Conservation (phyloP, 2,329 filamentous ascomycete genomes). For the Aureobasidium musti region DNA sequence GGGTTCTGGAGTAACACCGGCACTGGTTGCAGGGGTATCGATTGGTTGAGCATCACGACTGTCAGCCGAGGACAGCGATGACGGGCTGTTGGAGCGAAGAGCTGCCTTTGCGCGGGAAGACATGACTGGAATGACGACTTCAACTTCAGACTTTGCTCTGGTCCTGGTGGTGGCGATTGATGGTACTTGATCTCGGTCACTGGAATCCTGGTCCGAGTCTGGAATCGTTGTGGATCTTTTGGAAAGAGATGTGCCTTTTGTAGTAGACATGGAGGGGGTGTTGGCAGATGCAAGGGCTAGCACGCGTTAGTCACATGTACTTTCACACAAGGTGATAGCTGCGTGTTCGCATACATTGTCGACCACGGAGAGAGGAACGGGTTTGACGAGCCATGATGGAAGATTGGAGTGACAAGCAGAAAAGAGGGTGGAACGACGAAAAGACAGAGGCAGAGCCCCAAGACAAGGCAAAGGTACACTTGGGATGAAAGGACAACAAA, state of each 20-base stretch:
- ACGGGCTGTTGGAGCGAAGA: conserved; percentile 26
- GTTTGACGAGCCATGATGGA: conserved; percentile 22
- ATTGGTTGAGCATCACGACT: conserved; percentile 51
- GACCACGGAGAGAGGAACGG: conserved; percentile 22
- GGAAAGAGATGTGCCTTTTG: not conserved
- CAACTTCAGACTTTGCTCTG: conserved; percentile 18
- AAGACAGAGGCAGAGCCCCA: conserved; percentile 1
- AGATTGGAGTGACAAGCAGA: not conserved
- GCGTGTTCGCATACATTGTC: conserved; percentile 11
- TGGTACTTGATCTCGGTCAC: conserved; percentile 7
- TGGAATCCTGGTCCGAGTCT: conserved; percentile 18
- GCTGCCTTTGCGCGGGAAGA: conserved; percentile 11
- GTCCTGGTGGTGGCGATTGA: not conserved
- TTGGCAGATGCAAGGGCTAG: conserved; percentile 8
- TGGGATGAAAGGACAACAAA: conserved; percentile 9
- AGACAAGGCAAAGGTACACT: not conserved
- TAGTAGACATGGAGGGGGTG: conserved; percentile 3
- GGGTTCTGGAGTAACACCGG: conserved; percentile 56
- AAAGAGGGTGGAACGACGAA: not conserved
- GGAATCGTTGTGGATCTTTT: conserved; percentile 12
- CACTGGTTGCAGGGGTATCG: conserved; percentile 65
- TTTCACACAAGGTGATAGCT: not conserved
- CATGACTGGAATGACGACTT: conserved; percentile 28
- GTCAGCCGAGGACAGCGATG: conserved; percentile 41
- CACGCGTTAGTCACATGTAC: conserved; percentile 16